A percentile compares a stretch with the other conserved stretches of the same genome.
Conservation (phyloP, 2,329 filamentous ascomycete species). For the Sporothrix variecibatus region DNA sequence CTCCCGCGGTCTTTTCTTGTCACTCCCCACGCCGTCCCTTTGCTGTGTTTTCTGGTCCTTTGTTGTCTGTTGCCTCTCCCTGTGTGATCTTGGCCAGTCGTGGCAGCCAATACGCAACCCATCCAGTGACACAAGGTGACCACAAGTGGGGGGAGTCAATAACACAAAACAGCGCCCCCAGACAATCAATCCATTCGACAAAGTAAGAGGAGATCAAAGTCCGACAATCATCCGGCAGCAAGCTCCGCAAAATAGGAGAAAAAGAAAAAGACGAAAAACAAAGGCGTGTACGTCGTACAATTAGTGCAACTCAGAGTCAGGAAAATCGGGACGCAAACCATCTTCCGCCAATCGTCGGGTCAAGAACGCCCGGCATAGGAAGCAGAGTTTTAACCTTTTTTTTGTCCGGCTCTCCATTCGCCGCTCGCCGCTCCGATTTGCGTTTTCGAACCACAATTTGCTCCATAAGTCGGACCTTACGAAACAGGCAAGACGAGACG, state of each 20-base stretch:
- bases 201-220: background rate
- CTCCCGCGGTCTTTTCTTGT: background rate
- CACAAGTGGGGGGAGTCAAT: background rate
- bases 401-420: slow-evolving; percentile 7
- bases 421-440: slow-evolving; percentile 11
- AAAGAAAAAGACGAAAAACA: background rate
- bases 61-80: background rate
- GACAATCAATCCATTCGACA: background rate
- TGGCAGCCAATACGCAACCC: slow-evolving; percentile 16
- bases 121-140: background rate
- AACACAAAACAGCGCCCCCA: background rate
- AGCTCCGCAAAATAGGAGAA: background rate
- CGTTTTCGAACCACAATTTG: background rate
- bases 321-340: background rate
- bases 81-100: background rate
- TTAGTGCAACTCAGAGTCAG: background rate
- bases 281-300: background rate
- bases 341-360: slow-evolving; percentile 18
- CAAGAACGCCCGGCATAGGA: slow-evolving; percentile 14
- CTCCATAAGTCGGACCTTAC: background rate
- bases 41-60: background rate
- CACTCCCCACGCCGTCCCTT: background rate
- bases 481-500: background rate
- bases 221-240: background rate
- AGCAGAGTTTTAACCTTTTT: slow-evolving; percentile 3